Evolutionary conservation across 495 filamentous ascomycete genomes (phyloP).

Genomic region (Pseudevernia furfuracea): DNA sequence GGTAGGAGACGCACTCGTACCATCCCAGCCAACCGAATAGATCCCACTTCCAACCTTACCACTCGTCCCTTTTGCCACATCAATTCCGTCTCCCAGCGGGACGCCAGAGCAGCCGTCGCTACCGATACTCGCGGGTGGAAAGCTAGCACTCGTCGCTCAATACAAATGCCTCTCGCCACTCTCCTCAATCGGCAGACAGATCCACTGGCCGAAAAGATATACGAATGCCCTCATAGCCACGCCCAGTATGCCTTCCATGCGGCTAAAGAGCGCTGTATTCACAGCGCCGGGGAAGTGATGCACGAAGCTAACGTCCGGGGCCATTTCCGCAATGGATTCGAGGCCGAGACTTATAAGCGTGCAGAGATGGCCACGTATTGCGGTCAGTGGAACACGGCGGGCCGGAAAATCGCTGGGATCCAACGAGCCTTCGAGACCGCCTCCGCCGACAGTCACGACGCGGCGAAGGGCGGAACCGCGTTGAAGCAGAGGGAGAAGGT

Average conservation of each 20-base stretch:
- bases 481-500: constrained; percentile 35
- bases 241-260: not conserved
- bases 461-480: constrained; percentile 37
- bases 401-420: constrained; percentile 38
- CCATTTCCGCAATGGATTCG: constrained; percentile 28
- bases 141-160: constrained; percentile 43
- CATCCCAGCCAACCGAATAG: constrained; percentile 42
- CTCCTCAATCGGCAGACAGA: constrained; percentile 36
- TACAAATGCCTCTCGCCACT: constrained; percentile 49
- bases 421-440: constrained; percentile 45
- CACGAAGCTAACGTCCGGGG: constrained; percentile 33
- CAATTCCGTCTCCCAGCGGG: constrained; percentile 1
- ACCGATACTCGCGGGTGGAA: constrained; percentile 31
- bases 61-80: constrained; percentile 34
- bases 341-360: constrained; percentile 31
- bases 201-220: constrained; percentile 15
- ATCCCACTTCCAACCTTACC: constrained; percentile 43
- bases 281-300: constrained; percentile 38
- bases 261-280: constrained; percentile 20
- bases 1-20: constrained; percentile 16
- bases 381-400: constrained; percentile 25
- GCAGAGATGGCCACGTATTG: constrained; percentile 27
- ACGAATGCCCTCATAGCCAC: constrained; percentile 10
- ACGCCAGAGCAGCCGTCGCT: constrained; percentile 27
- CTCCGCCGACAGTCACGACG: constrained; percentile 46